Evolutionary conservation across 306 rosid species (phyloP), one percentile per base, ranked within the genome.

Genomic region (Mucuna pruriens): DNA sequence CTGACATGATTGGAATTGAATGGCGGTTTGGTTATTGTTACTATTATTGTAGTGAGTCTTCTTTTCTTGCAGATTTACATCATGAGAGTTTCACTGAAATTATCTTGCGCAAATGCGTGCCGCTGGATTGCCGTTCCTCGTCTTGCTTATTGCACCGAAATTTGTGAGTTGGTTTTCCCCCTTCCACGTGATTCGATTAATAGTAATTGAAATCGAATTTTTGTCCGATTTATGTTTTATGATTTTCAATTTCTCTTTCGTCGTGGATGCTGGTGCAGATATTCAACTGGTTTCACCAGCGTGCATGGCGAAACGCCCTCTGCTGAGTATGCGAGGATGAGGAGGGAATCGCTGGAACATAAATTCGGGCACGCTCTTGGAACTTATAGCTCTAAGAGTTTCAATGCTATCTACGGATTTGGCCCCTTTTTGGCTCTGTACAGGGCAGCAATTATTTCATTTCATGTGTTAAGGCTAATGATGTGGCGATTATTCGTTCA

Each of bases 221-320:
- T 42, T 17, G 66, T 80, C 26, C 33, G 8, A 65, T 38, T 71
- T 51, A 4, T 62, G 63, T 45, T 64, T 52, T 31, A 11, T 51
- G 74, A 64, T 36, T 29, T 38, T 46, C 36, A 16, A n/a, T 0
- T 9, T 72, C 44, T 16, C 57, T 26, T 86, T 45, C 57, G 9
- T 71, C 33, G 84, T 65, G 72, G 82, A 78, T 86, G 38, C 36
- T 80, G 80, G 26, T 48, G 85, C 90, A 93, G 99, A 63, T 89
- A 87, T 81, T 93, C 98, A 22, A 87, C 97, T 5, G 89, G 97
- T 65, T 94, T 87, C 87, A 89, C 97, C 45, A 95, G 94, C 16
- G 97, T 95, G 83, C 99, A 95, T 26, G 98, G 98, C 52, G 99
- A 89, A 78, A 83, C 86, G 19, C 96, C 99, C n/a, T 87, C 98